These are phyloP conservation scores for Scutellaria barbata DNA, from an alignment of 257 asterid species.

Conservation along the genomic window DNA sequence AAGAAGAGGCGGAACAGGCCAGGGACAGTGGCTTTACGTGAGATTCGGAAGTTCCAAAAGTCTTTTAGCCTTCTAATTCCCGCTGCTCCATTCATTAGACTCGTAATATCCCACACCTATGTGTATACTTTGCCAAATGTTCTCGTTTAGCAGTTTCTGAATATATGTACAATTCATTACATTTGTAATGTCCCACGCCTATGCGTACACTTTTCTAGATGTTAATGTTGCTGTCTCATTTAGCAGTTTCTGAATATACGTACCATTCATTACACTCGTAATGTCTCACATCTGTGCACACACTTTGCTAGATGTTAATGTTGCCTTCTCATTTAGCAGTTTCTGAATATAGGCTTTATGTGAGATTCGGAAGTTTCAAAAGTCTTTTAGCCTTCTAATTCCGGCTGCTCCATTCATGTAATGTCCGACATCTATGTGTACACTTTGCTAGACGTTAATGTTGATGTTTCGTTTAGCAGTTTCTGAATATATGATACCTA, in stretches of 20 bases:
- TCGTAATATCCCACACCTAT: slow-evolving; percentile 44
- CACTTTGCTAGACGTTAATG: slow-evolving; percentile 3
- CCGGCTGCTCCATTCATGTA: slow-evolving; percentile 94
- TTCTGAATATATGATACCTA: slow-evolving; percentile 15
- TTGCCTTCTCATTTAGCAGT: slow-evolving; percentile 1
- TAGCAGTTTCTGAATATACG: no score
- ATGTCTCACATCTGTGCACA: slow-evolving; percentile 26
- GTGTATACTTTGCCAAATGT: slow-evolving; percentile 8
- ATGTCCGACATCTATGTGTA: no score
- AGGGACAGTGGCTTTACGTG: slow-evolving; percentile 80
- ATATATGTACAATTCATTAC: no score
- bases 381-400: slow-evolving; percentile 60
- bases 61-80: slow-evolving; percentile 68
- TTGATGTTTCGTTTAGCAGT: neutral
- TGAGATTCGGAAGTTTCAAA: slow-evolving; percentile 83
- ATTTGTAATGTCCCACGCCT: slow-evolving; percentile 36
- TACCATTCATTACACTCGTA: slow-evolving; percentile 80
- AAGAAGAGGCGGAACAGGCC: slow-evolving; percentile 60
- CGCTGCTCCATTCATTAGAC: slow-evolving; percentile 83
- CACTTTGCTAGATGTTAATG: slow-evolving; percentile 3
- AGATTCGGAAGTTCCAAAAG: slow-evolving; percentile 81
- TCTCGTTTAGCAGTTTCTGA: no score
- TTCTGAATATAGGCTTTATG: slow-evolving; percentile 66
- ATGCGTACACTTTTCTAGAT: slow-evolving; percentile 3
- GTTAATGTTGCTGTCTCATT: slow-evolving; percentile 1